Evolutionary conservation across 441 rosid genomes (phyloP), one percentile per base, ranked within the genome.

Genomic region (Omphalea diandra): DNA sequence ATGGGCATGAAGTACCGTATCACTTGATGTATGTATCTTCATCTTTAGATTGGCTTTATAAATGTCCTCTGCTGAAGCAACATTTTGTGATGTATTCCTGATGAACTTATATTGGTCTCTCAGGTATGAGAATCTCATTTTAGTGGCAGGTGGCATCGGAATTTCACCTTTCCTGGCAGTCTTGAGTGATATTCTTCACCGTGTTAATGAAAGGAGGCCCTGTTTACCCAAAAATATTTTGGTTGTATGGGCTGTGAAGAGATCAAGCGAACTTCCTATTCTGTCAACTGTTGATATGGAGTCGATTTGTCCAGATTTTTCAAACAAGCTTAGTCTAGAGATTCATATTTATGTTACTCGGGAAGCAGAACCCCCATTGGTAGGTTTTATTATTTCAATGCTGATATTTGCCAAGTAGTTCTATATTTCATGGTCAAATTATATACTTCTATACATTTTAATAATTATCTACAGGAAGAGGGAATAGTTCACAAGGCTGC

Each of bases 1-100:
- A 88, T 44, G 94, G 91, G 44, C 84, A 89, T 77, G 94, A 89
- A 75, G 75, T 62, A 5, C 91, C 90, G 1, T 85, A 85, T 77
- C 91, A 93, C 74, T 79, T 93, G 74, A 80, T 56, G 96, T 92
- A 85, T 53, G 80, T 70, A 18, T 43, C n/a, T n/a, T n/a, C n/a
- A n/a, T n/a, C n/a, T n/a, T n/a, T n/a, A n/a, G n/a, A n/a, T n/a
- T n/a, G n/a, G 3, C 3, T 15, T 18, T 43, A 15, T 43, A 43
- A 43, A 36, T 36, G 3, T 10, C 6, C 9, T 36, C 6, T 36
- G 41, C 41, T 36, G 6, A 36, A 6, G 9, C 9, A 5, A 36
- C 9, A 36, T 36, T 3, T 35, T 36, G 9, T 36, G 9, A 36
- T 36, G 9, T 36, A 5, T 36, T 5, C 41, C 0, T 36, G 9